phyloP scores from a whole-genome alignment of 805 yeast species.

The Jamesozyma rosinii region DNA sequence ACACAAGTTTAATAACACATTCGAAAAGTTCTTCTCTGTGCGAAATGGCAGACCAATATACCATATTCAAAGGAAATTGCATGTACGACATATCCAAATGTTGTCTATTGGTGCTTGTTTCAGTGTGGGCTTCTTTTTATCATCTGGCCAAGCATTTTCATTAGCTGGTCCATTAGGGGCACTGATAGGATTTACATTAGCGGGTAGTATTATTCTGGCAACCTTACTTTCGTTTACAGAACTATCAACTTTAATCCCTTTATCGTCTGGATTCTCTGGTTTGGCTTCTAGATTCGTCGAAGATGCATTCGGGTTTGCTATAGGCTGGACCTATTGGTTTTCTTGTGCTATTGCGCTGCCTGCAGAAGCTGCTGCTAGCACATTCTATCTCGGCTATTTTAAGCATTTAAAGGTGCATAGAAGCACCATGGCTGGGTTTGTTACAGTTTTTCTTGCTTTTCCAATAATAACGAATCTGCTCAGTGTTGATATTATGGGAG shows the following conservation, averaged over 20 bases:
- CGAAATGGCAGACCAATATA: conserved; percentile 14
- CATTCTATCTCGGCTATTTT: conserved; percentile 55
- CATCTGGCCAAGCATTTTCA: conserved; percentile 47
- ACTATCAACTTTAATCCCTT: conserved; percentile 52
- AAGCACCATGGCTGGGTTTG: conserved; percentile 54
- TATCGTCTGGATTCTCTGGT: conserved; percentile 55
- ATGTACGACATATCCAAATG: conserved; percentile 50
- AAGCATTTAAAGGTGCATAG: conserved; percentile 43
- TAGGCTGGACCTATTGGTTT: conserved; percentile 56
- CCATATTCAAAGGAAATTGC: conserved; percentile 41
- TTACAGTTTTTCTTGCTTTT: conserved; percentile 45
- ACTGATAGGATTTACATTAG: conserved; percentile 49
- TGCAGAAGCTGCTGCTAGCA: conserved; percentile 56
- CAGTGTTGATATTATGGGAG: conserved; percentile 68
- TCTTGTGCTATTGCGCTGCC: conserved; percentile 50
- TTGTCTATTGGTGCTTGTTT: conserved; percentile 60
- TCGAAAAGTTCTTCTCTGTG: neutral
- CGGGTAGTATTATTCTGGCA: conserved; percentile 57
- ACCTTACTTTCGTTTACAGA: conserved; percentile 58
- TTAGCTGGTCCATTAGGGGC: conserved; percentile 49
- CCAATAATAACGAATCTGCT: conserved; percentile 46
- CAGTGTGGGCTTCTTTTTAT: conserved; percentile 56
- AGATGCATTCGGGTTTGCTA: conserved; percentile 57
- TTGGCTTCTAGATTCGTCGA: conserved; percentile 56
- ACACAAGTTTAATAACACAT: neutral